A percentile compares a stretch with the other conserved stretches of the same genome.
These are phyloP conservation scores for Phytophthora colocasiae DNA, from an alignment of 352 stramenopile species.

Conservation along the genomic window DNA sequence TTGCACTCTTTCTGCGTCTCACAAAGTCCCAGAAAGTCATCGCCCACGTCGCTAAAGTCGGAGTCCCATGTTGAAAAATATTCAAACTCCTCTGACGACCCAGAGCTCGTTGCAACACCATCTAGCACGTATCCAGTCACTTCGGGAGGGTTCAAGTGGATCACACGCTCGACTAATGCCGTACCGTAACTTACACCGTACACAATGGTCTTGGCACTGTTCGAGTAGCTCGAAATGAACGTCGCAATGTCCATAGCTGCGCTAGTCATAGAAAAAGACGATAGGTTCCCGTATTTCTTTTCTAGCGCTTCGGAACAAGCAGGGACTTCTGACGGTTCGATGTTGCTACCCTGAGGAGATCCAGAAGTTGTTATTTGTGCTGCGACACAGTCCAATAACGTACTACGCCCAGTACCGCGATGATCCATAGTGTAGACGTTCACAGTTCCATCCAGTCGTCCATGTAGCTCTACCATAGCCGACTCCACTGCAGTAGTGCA, in stretches of 20 bases:
- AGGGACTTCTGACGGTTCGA: slow-evolving; percentile 41
- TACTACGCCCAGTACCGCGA: slow-evolving; percentile 56
- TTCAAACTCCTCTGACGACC: slow-evolving; percentile 31
- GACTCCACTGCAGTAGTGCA: slow-evolving; percentile 43
- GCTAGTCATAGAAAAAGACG: slow-evolving; percentile 57
- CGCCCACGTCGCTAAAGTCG: slow-evolving; percentile 45
- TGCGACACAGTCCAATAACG: slow-evolving; percentile 47
- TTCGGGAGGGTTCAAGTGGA: slow-evolving; percentile 49
- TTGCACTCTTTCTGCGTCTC: slow-evolving; percentile 27
- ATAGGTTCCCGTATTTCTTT: slow-evolving; percentile 48
- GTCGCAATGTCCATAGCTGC: slow-evolving; percentile 46
- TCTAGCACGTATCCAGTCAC: slow-evolving; percentile 62
- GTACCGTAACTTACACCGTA: slow-evolving; percentile 64
- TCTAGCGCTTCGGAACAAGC: slow-evolving; percentile 49
- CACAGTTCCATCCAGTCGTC: slow-evolving; percentile 35
- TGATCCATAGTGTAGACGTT: slow-evolving; percentile 72
- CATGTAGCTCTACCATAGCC: slow-evolving; percentile 41
- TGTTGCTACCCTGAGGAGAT: slow-evolving; percentile 31
- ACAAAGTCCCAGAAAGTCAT: slow-evolving; percentile 42
- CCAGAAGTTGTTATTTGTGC: slow-evolving; percentile 44
- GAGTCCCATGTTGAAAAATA: slow-evolving; percentile 52
- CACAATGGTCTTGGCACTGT: slow-evolving; percentile 34
- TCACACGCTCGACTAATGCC: slow-evolving; percentile 51
- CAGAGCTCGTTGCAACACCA: slow-evolving; percentile 47
- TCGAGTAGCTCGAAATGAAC: slow-evolving; percentile 42